These are phyloP conservation scores for Dictyostelium firmibasis DNA, from an alignment of 78 protist genomes.

Conservation along the genomic window DNA sequence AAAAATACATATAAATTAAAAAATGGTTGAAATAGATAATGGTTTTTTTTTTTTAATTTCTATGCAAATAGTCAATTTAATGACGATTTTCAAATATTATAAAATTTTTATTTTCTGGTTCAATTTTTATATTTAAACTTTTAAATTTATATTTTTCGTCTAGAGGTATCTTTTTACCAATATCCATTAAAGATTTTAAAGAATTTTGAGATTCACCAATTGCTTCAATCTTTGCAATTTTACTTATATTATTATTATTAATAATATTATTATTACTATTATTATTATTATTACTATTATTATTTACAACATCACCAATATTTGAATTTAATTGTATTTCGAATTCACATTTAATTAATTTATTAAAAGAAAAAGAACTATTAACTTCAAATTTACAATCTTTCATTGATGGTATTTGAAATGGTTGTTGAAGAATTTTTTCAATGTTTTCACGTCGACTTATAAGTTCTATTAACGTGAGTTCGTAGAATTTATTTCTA, in stretches of 20 bases:
- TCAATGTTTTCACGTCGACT: neutral
- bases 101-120: neutral
- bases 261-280: neutral
- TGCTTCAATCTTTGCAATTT: neutral
- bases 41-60: neutral
- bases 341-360: neutral
- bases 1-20: too few relatives aligned
- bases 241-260: neutral
- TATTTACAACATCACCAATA: neutral
- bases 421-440: neutral
- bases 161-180: neutral
- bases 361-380: neutral
- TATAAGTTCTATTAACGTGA: neutral
- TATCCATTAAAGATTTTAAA: neutral
- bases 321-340: neutral
- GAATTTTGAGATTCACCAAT: neutral
- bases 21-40: too few relatives aligned
- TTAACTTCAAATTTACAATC: neutral
- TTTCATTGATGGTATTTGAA: conserved; percentile 5
- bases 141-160: neutral
- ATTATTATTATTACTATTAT: neutral
- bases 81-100: neutral
- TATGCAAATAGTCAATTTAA: neutral
- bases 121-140: neutral
- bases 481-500: neutral